These are phyloP conservation scores for Gynostemma pentaphyllum DNA, from an alignment of 306 rosid genomes.

Conservation along the genomic window DNA sequence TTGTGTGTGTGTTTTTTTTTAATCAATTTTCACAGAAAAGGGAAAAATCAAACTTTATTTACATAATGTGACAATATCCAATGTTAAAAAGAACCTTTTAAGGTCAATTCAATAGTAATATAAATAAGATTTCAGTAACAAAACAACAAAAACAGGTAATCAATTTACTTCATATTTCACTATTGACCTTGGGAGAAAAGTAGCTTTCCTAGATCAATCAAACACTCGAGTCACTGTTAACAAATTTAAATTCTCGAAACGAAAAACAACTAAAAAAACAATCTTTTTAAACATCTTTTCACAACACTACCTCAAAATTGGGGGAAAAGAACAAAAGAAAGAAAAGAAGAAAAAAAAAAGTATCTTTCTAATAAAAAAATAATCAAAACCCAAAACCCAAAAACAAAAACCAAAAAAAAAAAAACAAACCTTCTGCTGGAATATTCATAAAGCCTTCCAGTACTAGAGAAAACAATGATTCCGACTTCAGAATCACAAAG, in stretches of 20 bases:
- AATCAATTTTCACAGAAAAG: background rate
- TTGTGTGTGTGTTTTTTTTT: background rate
- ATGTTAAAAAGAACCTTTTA: no score
- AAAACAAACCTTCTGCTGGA: constrained; percentile 41
- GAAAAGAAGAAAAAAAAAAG: background rate
- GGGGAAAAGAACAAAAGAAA: background rate
- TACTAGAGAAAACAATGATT: constrained; percentile 54
- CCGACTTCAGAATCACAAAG: constrained; percentile 72
- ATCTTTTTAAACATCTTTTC: no score
- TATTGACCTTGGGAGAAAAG: no score
- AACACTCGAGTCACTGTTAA: no score
- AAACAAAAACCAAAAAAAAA: background rate
- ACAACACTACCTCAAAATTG: background rate
- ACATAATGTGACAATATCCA: background rate
- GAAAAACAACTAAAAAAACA: no score
- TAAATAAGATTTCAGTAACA: no score
- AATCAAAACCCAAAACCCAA: background rate
- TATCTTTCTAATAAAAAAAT: no score
- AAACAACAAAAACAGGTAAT: no score
- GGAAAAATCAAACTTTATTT: background rate
- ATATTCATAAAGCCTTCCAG: constrained; percentile 55
- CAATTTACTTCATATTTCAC: no score
- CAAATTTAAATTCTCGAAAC: no score
- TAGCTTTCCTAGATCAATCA: no score
- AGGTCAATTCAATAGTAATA: no score